Evolutionary conservation across 345 rosid genomes (phyloP).

Genomic region (Erodium maritimum): DNA sequence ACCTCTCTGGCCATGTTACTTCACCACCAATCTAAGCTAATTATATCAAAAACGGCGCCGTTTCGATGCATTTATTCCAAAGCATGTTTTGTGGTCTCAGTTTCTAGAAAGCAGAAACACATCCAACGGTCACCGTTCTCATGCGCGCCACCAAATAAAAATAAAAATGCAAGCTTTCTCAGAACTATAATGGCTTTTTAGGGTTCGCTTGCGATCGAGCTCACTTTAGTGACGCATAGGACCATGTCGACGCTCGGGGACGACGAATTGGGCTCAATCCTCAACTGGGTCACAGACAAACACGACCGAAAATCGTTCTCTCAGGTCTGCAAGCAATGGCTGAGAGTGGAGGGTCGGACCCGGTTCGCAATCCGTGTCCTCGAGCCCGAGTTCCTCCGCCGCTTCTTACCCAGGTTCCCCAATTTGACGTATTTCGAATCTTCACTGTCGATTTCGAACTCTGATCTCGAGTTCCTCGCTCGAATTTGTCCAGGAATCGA

Average conservation of each 20-base stretch:
- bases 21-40: no score
- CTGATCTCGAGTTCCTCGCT: constrained; percentile 26
- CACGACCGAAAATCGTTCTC: constrained; percentile 22
- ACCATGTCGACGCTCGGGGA: constrained; percentile 23
- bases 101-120: no score
- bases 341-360: constrained; percentile 23
- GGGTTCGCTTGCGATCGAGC: no score
- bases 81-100: no score
- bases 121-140: no score
- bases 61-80: no score
- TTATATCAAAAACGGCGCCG: no score
- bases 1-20: no score
- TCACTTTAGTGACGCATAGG: no score
- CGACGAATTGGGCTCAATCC: constrained; percentile 30
- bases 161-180: no score
- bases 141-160: no score
- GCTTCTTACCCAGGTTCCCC: constrained; percentile 36
- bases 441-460: constrained; percentile 3
- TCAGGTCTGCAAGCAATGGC: constrained; percentile 37
- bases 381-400: constrained; percentile 19
- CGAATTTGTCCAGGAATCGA: constrained; percentile 22
- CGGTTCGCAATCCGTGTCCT: constrained; percentile 29
- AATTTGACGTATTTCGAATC: constrained; percentile 19
- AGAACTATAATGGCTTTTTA: no score
- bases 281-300: constrained; percentile 14